Percentiles rank a stretch among this genome's conserved stretches.
Evolutionary conservation across 305 asterid species (phyloP).

Genomic region (Striga hermonthica): DNA sequence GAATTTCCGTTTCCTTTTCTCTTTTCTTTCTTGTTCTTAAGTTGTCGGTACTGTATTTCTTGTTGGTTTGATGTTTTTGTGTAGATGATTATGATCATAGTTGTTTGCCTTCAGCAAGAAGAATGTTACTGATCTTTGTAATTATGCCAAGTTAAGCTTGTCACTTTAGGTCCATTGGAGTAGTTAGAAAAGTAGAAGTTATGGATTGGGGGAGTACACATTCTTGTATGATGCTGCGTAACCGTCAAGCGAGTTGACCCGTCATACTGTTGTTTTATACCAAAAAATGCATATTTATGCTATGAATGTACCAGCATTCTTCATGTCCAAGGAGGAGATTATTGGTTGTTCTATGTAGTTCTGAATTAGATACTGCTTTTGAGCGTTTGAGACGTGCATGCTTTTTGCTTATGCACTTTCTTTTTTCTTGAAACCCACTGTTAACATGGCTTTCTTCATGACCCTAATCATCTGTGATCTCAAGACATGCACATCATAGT

Average conservation of each 20-base stretch:
- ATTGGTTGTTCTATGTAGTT: slow-evolving; percentile 1
- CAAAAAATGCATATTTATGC: too few relatives aligned
- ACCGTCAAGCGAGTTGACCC: too few relatives aligned
- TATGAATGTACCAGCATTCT: not conserved
- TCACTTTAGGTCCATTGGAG: too few relatives aligned
- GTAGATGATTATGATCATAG: not conserved
- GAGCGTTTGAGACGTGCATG: slow-evolving; percentile 5
- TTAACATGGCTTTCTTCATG: not conserved
- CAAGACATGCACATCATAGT: slow-evolving; percentile 23
- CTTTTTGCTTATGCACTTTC: slow-evolving; percentile 13
- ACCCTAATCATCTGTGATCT: not conserved
- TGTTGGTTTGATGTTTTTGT: slow-evolving; percentile 17
- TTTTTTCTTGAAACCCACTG: not conserved
- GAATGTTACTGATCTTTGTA: too few relatives aligned
- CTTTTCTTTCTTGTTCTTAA: not conserved
- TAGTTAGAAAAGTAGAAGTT: too few relatives aligned
- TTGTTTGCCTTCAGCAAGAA: too few relatives aligned
- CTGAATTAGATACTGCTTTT: slow-evolving; percentile 14
- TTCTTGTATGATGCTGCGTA: too few relatives aligned
- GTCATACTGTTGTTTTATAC: too few relatives aligned
- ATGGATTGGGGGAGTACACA: too few relatives aligned
- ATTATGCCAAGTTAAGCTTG: too few relatives aligned
- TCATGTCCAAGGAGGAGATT: slow-evolving; percentile 11
- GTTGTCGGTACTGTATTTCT: not conserved
- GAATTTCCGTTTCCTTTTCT: slow-evolving; percentile 3